phyloP scores from a whole-genome alignment of 306 rosid genomes.

The Prunus mume region DNA sequence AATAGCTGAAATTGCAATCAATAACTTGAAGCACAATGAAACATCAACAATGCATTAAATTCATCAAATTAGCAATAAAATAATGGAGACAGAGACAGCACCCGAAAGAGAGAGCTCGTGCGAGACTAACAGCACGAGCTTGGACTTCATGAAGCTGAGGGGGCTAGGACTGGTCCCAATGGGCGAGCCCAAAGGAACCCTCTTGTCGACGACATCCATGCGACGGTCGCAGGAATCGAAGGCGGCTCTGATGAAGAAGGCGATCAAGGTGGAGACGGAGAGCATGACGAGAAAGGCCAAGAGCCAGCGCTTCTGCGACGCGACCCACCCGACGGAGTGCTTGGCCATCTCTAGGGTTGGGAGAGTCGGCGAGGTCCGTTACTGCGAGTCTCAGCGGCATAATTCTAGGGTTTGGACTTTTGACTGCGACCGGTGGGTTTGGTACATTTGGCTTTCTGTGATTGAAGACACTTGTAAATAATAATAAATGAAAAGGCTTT shows the following conservation, averaged over 20 bases:
- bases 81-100: conserved; percentile 11
- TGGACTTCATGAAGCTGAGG: conserved; percentile 72
- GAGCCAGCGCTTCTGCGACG: conserved; percentile 38
- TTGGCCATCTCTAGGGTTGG: conserved; percentile 27
- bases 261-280: conserved; percentile 37
- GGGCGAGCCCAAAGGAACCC: conserved; percentile 16
- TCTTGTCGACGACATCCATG: conserved; percentile 18
- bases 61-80: background rate
- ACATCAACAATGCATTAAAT: background rate
- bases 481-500: background rate
- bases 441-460: conserved; percentile 30
- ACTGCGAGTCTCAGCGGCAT: background rate
- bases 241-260: conserved; percentile 50
- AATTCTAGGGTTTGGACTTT: conserved; percentile 26
- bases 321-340: conserved; percentile 35
- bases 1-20: background rate
- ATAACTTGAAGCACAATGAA: background rate
- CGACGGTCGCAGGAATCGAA: conserved; percentile 49
- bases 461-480: background rate
- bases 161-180: conserved; percentile 39
- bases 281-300: conserved; percentile 35
- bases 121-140: conserved; percentile 81
- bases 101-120: conserved; percentile 89
- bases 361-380: background rate
- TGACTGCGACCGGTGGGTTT: background rate